Base-by-base conservation (phyloP, 2,329 filamentous ascomycete genomes). In the Aschersonia sp. region DNA sequence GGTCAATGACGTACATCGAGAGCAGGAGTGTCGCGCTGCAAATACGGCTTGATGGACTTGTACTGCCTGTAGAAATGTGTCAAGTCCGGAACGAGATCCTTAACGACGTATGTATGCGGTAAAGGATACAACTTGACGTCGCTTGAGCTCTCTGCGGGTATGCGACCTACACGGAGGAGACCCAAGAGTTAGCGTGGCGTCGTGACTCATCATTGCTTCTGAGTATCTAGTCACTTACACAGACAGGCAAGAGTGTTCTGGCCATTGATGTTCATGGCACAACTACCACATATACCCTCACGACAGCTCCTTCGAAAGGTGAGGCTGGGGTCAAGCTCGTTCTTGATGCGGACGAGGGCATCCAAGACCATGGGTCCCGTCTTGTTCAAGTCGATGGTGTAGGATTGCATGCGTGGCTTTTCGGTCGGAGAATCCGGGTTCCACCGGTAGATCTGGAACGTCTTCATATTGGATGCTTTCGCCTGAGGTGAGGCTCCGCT, bases 21-120 rank as follows among this genome's bases (percentile, higher is more conserved):
- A 43, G 87, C 73, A 48, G 86, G 84, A 31, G 87, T 92, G 54
- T 89, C 84, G 62, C 89, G 81, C 74, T 97, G 92, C 47, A 98
- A 82, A 68, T 95, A 98, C 43, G 92, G 92, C 82, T 97, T 94
- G 72, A 98, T 96, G 12, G 89, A 96, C 73, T 96, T 95, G 80
- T 98, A 98, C 77, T 98, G 92, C 79, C 97, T 97, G 81, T 98
- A 98, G 74, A 98, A 97, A 63, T 92, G 85, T 53, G 92, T 98
- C 73, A 98, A 74, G 65, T 98, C 92, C 51, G 92, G 91, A 35
- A 98, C 92, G 53, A 98, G 81, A 66, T 98, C 92, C 80, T 97
- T 98, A 72, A 98, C 89, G 58, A 98, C 87, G 71, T 96, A 98
- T 68, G 89, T 96, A 73, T 98, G 92, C 59, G 92, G 92, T 57